Conservation (phyloP, 345 rosid genomes). For the Microcos paniculata region DNA sequence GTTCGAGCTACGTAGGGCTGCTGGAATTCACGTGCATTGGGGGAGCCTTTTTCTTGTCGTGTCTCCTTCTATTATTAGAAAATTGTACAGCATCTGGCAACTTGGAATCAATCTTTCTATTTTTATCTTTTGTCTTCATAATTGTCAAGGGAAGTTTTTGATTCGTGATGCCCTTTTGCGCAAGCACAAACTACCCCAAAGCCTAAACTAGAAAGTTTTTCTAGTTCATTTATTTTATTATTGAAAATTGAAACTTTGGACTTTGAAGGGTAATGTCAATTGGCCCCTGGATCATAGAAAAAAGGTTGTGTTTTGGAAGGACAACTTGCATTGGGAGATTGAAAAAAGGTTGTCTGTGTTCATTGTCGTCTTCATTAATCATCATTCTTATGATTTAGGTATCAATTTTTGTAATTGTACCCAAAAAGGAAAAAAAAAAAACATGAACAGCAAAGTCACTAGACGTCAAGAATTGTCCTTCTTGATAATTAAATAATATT, state of each 20-base stretch:
- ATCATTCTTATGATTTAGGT: neutral
- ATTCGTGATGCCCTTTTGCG: neutral
- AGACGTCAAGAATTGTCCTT: no score
- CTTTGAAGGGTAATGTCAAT: neutral
- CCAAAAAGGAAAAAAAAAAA: no score
- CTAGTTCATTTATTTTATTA: neutral
- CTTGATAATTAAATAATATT: no score
- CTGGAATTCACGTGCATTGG: neutral
- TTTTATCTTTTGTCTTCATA: neutral
- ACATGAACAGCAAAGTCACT: no score
- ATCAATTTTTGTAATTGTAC: no score
- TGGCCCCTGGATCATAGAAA: neutral
- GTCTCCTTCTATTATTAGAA: neutral
- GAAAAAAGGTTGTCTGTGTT: neutral
- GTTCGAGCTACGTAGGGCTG: neutral
- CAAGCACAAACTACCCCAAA: neutral
- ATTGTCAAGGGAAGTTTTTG: neutral
- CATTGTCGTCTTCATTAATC: neutral
- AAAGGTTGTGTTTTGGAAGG: neutral
- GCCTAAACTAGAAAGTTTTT: neutral
- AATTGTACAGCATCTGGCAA: no score
- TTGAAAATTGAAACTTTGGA: neutral
- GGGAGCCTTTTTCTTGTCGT: neutral
- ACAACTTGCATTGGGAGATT: neutral
- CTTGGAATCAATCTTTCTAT: neutral